phyloP scores from a whole-genome alignment of 192 early-diverging fungal genomes.

The Podila epigama region DNA sequence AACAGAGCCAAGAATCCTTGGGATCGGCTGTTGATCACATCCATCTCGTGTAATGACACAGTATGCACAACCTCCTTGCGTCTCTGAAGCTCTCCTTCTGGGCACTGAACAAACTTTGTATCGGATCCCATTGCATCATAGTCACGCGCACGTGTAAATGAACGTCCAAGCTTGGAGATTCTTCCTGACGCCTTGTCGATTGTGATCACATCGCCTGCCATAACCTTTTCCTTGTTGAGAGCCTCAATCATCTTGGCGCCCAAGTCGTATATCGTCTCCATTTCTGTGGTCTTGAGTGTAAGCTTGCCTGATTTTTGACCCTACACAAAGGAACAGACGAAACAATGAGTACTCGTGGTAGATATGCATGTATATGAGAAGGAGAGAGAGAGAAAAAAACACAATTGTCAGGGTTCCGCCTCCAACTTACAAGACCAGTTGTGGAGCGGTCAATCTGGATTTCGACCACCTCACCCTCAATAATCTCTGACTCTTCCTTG shows the following conservation, averaged over 20 bases:
- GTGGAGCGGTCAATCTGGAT: constrained; percentile 95
- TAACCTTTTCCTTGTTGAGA: constrained; percentile 97
- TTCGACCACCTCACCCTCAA: constrained; percentile 99
- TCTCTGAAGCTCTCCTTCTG: constrained; percentile 98
- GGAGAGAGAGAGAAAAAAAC: too few relatives aligned
- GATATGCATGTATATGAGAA: too few relatives aligned
- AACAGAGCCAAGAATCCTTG: constrained; percentile 98
- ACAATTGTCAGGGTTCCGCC: too few relatives aligned
- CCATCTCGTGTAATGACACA: constrained; percentile 98
- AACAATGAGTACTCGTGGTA: background rate
- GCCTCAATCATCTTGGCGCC: constrained; percentile 99
- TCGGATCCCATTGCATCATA: constrained; percentile 99
- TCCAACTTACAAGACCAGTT: constrained; percentile 76
- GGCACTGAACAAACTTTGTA: constrained; percentile 97
- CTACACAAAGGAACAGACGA: constrained; percentile 48
- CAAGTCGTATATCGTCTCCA: constrained; percentile 99
- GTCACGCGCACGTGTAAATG: constrained; percentile 95
- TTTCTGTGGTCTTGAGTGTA: constrained; percentile 98
- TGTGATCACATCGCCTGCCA: constrained; percentile 96
- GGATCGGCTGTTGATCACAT: constrained; percentile 97
- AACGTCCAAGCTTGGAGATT: constrained; percentile 95
- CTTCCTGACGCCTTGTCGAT: constrained; percentile 98
- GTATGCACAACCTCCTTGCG: constrained; percentile 97
- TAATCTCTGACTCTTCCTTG: constrained; percentile 98
- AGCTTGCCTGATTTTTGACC: constrained; percentile 96